phyloP scores from a whole-genome alignment of 805 yeast genomes.

The Kodamaea kaohsiungensis region DNA sequence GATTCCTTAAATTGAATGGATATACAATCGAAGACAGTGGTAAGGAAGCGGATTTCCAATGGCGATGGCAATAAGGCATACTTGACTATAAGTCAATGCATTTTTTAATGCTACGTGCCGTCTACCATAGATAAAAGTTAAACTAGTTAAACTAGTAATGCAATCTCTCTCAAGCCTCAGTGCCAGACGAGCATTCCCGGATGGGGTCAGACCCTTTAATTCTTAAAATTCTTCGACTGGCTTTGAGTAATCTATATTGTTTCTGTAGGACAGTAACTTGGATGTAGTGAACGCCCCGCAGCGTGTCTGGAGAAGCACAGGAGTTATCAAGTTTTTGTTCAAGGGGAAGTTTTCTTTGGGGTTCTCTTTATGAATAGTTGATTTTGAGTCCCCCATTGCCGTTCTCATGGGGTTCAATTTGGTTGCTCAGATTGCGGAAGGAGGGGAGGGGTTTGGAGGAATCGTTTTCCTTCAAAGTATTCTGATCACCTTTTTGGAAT shows the following conservation, averaged over 20 bases:
- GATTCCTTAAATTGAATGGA: background rate
- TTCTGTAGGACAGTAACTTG: background rate
- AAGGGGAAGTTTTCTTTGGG: background rate
- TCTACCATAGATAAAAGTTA: background rate
- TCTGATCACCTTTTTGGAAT: background rate
- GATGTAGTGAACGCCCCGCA: background rate
- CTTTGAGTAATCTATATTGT: background rate
- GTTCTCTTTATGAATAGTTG: background rate
- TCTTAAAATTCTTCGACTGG: background rate
- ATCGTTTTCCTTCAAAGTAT: no score
- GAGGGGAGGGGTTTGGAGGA: background rate
- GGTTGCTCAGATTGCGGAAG: background rate
- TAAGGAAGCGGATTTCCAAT: background rate
- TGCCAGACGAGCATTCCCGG: background rate
- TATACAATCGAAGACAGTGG: background rate
- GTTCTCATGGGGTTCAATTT: background rate
- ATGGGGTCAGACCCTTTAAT: background rate
- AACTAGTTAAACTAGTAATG: background rate
- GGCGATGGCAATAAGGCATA: background rate
- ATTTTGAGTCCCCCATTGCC: background rate
- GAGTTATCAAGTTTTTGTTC: background rate
- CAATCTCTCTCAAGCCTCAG: background rate
- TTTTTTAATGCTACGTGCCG: background rate
- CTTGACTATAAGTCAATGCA: background rate
- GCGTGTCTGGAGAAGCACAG: background rate